A percentile compares a stretch with the other conserved stretches of the same genome.
Conservation (phyloP, 306 rosid species). For the Gillenia trifoliata region DNA sequence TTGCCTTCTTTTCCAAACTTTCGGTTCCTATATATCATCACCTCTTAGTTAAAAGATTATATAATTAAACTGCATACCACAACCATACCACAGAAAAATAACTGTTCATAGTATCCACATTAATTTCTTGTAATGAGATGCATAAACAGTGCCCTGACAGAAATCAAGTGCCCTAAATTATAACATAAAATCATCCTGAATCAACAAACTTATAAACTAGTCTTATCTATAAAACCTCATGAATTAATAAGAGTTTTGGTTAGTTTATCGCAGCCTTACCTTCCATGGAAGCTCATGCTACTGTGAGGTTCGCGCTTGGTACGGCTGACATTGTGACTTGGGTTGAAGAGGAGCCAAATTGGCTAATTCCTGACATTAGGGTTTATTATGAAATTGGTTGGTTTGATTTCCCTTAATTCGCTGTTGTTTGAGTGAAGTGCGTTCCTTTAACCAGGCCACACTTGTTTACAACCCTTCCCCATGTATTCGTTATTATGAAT, state of each 20-base stretch:
- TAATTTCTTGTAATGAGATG: neutral
- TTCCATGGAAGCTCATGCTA: neutral
- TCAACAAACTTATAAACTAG: neutral
- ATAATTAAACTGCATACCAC: neutral
- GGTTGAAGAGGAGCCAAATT: neutral
- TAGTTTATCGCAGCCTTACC: neutral
- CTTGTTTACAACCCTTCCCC: neutral
- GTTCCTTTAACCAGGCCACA: neutral
- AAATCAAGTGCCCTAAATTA: neutral
- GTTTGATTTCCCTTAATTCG: neutral
- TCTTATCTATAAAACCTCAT: neutral
- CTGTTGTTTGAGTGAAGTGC: neutral
- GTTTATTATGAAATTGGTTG: neutral
- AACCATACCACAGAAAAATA: neutral
- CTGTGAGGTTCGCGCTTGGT: neutral
- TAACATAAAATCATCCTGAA: neutral
- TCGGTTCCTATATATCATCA: neutral
- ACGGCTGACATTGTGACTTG: neutral
- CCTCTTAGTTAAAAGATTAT: neutral
- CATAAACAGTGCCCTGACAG: neutral
- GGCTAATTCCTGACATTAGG: neutral
- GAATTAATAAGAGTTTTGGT: too few species aligned
- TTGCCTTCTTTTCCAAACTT: neutral
- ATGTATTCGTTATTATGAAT: neutral
- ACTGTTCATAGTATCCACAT: neutral